A percentile compares a stretch with the other conserved stretches of the same genome.
Evolutionary conservation across 345 rosid species (phyloP).

Genomic region (Noccaea caerulescens): DNA sequence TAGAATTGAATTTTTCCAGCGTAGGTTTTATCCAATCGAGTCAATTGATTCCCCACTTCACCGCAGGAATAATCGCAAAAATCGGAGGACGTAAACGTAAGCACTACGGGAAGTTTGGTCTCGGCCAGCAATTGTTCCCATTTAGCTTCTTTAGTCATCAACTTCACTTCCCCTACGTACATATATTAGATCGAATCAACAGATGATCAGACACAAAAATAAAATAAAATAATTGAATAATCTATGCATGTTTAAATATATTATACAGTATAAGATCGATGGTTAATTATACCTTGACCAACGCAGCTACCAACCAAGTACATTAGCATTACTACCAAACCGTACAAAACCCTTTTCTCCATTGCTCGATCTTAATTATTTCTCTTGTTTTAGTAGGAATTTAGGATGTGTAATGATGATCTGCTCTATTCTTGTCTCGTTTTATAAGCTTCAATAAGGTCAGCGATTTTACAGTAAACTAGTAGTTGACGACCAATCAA

Average conservation of each 20-base stretch:
- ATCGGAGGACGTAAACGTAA: no score
- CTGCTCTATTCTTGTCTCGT: slow-evolving; percentile 8
- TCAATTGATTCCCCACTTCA: no score
- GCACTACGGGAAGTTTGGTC: no score
- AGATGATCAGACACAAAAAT: not conserved
- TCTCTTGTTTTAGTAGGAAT: not conserved
- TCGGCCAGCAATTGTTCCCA: no score
- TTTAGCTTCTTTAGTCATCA: no score
- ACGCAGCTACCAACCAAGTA: slow-evolving; percentile 7
- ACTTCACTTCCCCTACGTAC: slow-evolving; percentile 13
- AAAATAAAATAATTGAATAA: not conserved
- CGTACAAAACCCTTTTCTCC: slow-evolving; percentile 20
- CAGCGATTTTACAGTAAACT: not conserved
- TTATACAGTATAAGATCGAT: not conserved
- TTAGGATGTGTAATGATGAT: slow-evolving; percentile 1
- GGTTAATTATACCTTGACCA: slow-evolving; percentile 25
- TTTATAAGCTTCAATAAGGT: slow-evolving; percentile 27
- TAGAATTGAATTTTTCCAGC: no score
- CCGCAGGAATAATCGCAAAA: no score
- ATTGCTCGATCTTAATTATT: not conserved
- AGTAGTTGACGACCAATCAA: not conserved
- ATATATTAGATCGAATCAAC: slow-evolving; percentile 4
- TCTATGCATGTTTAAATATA: no score
- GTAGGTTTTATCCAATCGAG: no score
- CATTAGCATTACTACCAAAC: slow-evolving; percentile 21